Conservation (phyloP, 352 stramenopile species). For the Pythium phragmitis region DNA sequence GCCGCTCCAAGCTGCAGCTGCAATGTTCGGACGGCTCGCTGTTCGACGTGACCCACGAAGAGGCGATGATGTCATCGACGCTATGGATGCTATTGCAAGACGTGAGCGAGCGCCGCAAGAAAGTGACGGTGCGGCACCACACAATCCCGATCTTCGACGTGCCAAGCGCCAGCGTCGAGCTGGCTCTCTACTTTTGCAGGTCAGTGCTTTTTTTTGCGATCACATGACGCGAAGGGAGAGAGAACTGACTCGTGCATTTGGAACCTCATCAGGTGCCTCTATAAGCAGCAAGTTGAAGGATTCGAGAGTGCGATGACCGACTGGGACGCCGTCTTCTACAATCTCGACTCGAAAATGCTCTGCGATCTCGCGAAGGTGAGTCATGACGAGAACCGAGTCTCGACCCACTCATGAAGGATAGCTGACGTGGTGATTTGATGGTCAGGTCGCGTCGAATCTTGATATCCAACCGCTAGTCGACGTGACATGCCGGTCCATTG, state of each 20-base stretch:
- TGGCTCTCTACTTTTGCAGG: slow-evolving; percentile 75
- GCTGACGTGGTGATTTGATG: neutral
- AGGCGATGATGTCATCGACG: slow-evolving; percentile 87
- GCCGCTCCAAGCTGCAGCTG: slow-evolving; percentile 67
- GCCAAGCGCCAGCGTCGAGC: slow-evolving; percentile 64
- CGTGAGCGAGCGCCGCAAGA: slow-evolving; percentile 49
- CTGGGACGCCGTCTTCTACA: slow-evolving; percentile 70
- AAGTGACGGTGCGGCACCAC: slow-evolving; percentile 57
- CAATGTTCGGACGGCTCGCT: slow-evolving; percentile 66
- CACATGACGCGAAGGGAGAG: neutral
- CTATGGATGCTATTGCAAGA: slow-evolving; percentile 81
- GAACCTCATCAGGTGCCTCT: slow-evolving; percentile 49
- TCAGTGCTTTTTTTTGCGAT: slow-evolving; percentile 21
- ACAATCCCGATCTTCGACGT: slow-evolving; percentile 77
- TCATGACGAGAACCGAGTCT: neutral
- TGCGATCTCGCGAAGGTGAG: slow-evolving; percentile 72
- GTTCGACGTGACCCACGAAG: slow-evolving; percentile 78
- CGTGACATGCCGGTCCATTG: slow-evolving; percentile 76
- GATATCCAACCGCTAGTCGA: slow-evolving; percentile 83
- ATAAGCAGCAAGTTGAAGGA: slow-evolving; percentile 75
- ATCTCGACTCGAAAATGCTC: slow-evolving; percentile 74
- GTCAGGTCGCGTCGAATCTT: slow-evolving; percentile 66
- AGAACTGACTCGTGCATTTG: neutral
- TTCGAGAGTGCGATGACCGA: slow-evolving; percentile 50
- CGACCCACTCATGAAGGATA: neutral